phyloP scores from a whole-genome alignment of 2,329 filamentous ascomycete genomes.

The Phyllosticta paracitricarpa region DNA sequence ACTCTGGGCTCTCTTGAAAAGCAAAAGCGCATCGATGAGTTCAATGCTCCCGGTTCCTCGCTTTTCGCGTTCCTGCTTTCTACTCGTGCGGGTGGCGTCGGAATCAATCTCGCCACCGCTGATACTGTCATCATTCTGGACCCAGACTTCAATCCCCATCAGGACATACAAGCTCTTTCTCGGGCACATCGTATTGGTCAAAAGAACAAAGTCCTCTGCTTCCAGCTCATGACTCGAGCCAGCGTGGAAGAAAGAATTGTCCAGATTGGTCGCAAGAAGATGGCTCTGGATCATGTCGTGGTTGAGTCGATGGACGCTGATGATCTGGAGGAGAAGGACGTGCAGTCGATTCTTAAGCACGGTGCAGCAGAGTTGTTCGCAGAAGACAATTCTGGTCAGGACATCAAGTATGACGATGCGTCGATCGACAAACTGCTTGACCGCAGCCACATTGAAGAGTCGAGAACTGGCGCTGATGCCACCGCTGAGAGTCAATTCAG shows the following conservation, averaged over 20 bases:
- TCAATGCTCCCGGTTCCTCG: constrained; percentile 72
- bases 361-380: constrained; percentile 81
- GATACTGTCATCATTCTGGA: constrained; percentile 98
- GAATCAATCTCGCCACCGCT: constrained; percentile 92
- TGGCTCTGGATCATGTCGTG: constrained; percentile 87
- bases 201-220: constrained; percentile 89
- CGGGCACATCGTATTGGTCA: constrained; percentile 94
- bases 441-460: constrained; percentile 69
- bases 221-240: constrained; percentile 82
- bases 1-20: constrained; percentile 71
- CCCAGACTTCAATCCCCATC: constrained; percentile 94
- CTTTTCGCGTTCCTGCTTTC: constrained; percentile 89
- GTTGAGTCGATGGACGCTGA: constrained; percentile 85
- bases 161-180: constrained; percentile 91
- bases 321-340: constrained; percentile 66
- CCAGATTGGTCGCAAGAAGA: constrained; percentile 89
- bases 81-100: constrained; percentile 88
- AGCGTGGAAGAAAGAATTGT: constrained; percentile 93
- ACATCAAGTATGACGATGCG: constrained; percentile 71
- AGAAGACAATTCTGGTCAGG: constrained; percentile 56
- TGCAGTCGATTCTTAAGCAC: constrained; percentile 80
- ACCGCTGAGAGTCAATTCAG: constrained; percentile 74
- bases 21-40: constrained; percentile 88
- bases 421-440: constrained; percentile 90
- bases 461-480: constrained; percentile 51